phyloP scores from a whole-genome alignment of 805 yeast species.

The Spathaspora girioi region DNA sequence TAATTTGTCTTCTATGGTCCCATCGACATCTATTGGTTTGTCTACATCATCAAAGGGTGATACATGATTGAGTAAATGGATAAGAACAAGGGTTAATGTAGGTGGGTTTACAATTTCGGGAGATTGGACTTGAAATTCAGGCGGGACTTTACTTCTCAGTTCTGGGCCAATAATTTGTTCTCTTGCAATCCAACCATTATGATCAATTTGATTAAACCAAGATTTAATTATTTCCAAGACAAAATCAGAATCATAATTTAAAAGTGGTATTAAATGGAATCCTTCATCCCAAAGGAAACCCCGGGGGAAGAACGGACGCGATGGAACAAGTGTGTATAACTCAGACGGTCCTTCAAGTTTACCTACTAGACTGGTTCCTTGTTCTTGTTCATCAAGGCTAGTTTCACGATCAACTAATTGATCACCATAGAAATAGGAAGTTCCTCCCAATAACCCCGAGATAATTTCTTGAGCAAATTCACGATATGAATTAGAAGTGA shows the following conservation, averaged over 20 bases:
- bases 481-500: conserved; percentile 37
- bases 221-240: conserved; percentile 76
- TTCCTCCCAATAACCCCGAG: conserved; percentile 85
- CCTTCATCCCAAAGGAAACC: conserved; percentile 99
- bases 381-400: conserved; percentile 64
- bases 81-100: conserved; percentile 74
- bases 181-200: conserved; percentile 94
- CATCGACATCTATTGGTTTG: conserved; percentile 22
- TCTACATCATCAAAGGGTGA: conserved; percentile 21
- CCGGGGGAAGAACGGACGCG: conserved; percentile 91
- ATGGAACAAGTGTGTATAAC: conserved; percentile 81
- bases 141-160: conserved; percentile 83
- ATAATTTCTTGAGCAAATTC: conserved; percentile 73
- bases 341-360: conserved; percentile 72
- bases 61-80: conserved; percentile 44
- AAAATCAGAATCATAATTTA: conserved; percentile 79
- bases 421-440: conserved; percentile 84
- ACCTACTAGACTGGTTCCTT: conserved; percentile 57
- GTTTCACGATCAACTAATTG: conserved; percentile 75
- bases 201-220: conserved; percentile 85
- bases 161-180: conserved; percentile 93
- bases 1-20: conserved; percentile 23
- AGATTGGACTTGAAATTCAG: conserved; percentile 77
- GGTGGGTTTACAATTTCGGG: conserved; percentile 95
- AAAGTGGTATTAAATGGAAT: conserved; percentile 79